phyloP scores from a whole-genome alignment of 495 filamentous ascomycete species.

The Penicillium manginii region DNA sequence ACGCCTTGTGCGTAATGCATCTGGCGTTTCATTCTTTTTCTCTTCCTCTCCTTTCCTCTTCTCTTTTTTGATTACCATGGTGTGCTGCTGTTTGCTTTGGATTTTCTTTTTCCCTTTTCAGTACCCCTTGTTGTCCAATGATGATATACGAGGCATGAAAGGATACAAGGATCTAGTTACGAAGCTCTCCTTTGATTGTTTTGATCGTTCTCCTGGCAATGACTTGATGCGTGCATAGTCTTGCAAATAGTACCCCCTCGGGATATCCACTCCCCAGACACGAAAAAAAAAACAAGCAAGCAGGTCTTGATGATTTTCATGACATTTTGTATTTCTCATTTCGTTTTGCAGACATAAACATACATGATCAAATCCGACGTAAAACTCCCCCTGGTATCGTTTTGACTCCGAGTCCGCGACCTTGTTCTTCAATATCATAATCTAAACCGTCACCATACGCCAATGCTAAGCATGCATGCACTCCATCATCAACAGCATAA shows the following conservation, averaged over 20 bases:
- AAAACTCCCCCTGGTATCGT: background rate
- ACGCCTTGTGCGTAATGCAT: constrained; percentile 9
- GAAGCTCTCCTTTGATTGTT: constrained; percentile 1
- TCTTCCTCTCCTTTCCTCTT: background rate
- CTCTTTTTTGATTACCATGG: background rate
- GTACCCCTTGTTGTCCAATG: constrained; percentile 14
- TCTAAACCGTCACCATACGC: constrained; percentile 8
- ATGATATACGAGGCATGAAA: constrained; percentile 3
- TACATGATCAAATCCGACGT: background rate
- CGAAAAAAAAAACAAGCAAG: constrained; percentile 6
- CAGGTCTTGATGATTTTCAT: constrained; percentile 20
- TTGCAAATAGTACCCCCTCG: constrained; percentile 2
- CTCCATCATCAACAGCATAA: background rate
- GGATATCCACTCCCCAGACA: background rate
- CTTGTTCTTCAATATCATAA: background rate
- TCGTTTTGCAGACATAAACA: background rate
- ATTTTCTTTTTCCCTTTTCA: constrained; percentile 5
- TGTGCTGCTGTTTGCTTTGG: background rate
- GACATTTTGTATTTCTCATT: constrained; percentile 5
- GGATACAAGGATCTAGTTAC: background rate
- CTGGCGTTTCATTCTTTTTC: constrained; percentile 7
- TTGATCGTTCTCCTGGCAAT: background rate
- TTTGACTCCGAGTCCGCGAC: background rate
- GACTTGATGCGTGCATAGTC: constrained; percentile 12
- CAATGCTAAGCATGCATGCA: constrained; percentile 23